phyloP scores from a whole-genome alignment of 148 eudicot genomes.

The Bassia scoparia region DNA sequence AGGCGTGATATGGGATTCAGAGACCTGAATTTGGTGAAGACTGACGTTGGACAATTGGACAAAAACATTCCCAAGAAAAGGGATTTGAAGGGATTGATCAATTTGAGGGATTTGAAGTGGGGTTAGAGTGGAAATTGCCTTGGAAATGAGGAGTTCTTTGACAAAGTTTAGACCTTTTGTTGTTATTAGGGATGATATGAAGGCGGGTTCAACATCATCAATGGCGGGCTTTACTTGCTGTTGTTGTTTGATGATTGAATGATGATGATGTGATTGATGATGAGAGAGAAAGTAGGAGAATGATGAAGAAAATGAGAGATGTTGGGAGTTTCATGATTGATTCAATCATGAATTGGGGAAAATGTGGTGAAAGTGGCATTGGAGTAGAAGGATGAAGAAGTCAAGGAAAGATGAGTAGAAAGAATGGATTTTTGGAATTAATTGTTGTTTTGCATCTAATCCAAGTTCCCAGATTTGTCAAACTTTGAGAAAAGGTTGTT shows the following conservation, averaged over 20 bases:
- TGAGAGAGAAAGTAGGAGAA: neutral
- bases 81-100: slow-evolving; percentile 46
- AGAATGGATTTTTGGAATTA: no score
- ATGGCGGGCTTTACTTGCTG: no score
- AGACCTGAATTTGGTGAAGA: slow-evolving; percentile 43
- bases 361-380: no score
- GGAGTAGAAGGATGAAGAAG: no score
- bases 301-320: neutral
- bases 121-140: slow-evolving; percentile 56
- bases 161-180: slow-evolving; percentile 62
- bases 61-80: slow-evolving; percentile 57
- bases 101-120: slow-evolving; percentile 61
- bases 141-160: slow-evolving; percentile 55
- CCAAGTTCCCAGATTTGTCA: no score
- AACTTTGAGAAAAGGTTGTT: no score
- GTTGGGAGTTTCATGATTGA: neutral
- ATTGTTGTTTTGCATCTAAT: no score
- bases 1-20: slow-evolving; percentile 43
- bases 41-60: slow-evolving; percentile 49
- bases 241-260: no score
- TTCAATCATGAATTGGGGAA: no score
- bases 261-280: neutral
- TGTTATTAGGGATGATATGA: slow-evolving; percentile 52
- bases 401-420: no score
- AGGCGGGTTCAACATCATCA: slow-evolving; percentile 25